phyloP scores from a whole-genome alignment of 2,329 filamentous ascomycete genomes.

The Claviceps sp. region DNA sequence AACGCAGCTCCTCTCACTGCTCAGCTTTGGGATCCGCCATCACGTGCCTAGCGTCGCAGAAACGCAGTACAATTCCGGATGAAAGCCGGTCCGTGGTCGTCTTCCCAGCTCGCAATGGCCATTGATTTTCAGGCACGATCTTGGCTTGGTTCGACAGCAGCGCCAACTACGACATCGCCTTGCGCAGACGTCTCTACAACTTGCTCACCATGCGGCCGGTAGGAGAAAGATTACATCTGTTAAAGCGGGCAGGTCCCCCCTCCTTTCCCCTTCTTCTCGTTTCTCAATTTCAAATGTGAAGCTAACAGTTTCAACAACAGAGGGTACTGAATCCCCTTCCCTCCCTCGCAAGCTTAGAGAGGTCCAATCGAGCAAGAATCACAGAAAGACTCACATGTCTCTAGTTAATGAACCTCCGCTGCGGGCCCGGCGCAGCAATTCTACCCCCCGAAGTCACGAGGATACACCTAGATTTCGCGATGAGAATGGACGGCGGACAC shows the following conservation, averaged over 20 bases:
- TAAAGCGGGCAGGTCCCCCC: slow-evolving; percentile 49
- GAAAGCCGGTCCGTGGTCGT: slow-evolving; percentile 12
- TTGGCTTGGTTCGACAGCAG: neutral
- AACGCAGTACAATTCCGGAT: slow-evolving; percentile 6
- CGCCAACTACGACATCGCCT: neutral
- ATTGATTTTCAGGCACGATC: neutral
- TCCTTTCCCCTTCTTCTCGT: neutral
- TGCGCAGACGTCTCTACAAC: neutral
- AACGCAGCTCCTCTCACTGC: no score
- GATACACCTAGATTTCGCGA: slow-evolving; percentile 62
- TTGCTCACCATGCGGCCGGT: slow-evolving; percentile 28
- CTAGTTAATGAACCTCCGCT: slow-evolving; percentile 61
- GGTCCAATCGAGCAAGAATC: neutral
- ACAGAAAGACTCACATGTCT: slow-evolving; percentile 11
- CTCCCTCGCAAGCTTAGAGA: slow-evolving; percentile 4
- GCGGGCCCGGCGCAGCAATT: slow-evolving; percentile 71
- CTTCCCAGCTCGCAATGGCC: neutral
- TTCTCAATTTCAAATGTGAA: neutral
- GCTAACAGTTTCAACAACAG: slow-evolving; percentile 16
- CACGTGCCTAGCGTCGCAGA: neutral
- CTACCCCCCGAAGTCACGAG: slow-evolving; percentile 63
- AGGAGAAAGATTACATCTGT: slow-evolving; percentile 57
- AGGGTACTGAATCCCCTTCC: slow-evolving; percentile 22
- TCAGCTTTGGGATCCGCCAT: no score
- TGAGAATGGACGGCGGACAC: slow-evolving; percentile 50